phyloP scores from a whole-genome alignment of 1,284 basidiomycete genomes.

The Meira nashicola region DNA sequence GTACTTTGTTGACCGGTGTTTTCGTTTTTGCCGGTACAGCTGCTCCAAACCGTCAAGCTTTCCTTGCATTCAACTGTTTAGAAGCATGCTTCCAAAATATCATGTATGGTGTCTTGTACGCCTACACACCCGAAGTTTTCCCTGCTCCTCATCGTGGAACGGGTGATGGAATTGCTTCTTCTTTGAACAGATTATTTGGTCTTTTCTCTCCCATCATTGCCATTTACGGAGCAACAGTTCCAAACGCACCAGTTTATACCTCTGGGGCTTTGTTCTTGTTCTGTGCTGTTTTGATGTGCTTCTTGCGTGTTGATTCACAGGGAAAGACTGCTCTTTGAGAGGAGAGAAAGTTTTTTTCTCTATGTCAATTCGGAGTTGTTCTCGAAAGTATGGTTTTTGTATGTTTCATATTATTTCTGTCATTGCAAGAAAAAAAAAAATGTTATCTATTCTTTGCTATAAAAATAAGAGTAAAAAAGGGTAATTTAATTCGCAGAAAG shows the following conservation, averaged over 20 bases:
- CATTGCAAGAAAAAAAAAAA: too few species aligned
- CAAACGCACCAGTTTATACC: conserved; percentile 34
- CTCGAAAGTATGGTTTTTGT: too few species aligned
- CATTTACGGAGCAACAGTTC: conserved; percentile 29
- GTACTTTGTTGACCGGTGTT: conserved; percentile 46
- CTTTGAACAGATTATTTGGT: conserved; percentile 45
- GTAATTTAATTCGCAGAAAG: neutral
- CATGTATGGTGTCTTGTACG: conserved; percentile 24
- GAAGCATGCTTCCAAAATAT: conserved; percentile 38
- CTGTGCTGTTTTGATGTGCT: conserved; percentile 36
- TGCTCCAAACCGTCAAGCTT: conserved; percentile 27
- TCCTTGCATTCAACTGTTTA: conserved; percentile 46
- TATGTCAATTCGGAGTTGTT: too few species aligned
- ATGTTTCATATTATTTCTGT: too few species aligned
- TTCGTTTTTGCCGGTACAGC: conserved; percentile 50
- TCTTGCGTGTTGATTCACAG: conserved; percentile 37
- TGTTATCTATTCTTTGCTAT: too few species aligned
- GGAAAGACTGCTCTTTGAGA: conserved; percentile 28
- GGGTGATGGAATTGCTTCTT: conserved; percentile 41
- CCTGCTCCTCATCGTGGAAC: conserved; percentile 50
- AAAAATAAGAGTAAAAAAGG: neutral
- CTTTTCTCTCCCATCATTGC: conserved; percentile 47
- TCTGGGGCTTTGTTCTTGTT: conserved; percentile 41
- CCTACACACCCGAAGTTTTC: conserved; percentile 47
- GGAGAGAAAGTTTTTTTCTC: neutral